Evolutionary conservation across 352 stramenopile genomes (phyloP).

Genomic region (Phytophthora cactorum): DNA sequence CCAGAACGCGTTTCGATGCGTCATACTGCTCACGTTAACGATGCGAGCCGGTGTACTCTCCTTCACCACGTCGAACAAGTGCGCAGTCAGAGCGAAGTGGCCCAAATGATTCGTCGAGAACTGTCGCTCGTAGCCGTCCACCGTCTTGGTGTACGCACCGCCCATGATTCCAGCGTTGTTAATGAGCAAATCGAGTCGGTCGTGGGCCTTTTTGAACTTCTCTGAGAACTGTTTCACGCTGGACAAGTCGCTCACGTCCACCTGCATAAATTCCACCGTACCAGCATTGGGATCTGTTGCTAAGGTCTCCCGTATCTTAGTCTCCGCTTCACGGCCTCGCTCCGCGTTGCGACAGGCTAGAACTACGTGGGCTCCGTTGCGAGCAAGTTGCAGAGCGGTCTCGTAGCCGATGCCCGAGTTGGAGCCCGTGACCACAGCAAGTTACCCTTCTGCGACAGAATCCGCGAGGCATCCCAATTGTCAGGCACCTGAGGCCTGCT

Average conservation of each 20-base stretch:
- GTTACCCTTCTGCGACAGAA: conserved; percentile 31
- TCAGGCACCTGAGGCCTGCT: conserved; percentile 17
- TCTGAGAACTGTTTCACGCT: conserved; percentile 49
- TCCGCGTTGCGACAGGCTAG: conserved; percentile 42
- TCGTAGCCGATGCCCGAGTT: conserved; percentile 54
- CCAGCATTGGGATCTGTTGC: conserved; percentile 4
- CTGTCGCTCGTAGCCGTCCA: conserved; percentile 54
- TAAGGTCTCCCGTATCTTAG: conserved; percentile 14
- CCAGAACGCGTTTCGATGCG: conserved; percentile 25
- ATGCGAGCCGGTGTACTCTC: conserved; percentile 29
- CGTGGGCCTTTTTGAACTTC: conserved; percentile 28
- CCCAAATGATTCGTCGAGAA: conserved; percentile 73
- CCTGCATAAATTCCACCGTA: conserved; percentile 44
- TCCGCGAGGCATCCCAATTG: conserved; percentile 34
- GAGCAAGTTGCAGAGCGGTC: conserved; percentile 40
- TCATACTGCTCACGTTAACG: conserved; percentile 50
- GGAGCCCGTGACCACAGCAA: conserved; percentile 45
- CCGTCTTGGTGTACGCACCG: conserved; percentile 29
- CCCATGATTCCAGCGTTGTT: conserved; percentile 71
- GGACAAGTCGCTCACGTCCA: conserved; percentile 49
- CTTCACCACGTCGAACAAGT: conserved; percentile 47
- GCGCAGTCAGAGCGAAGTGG: conserved; percentile 57
- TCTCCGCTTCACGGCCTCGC: conserved; percentile 21
- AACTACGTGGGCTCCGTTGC: conserved; percentile 43
- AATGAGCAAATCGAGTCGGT: conserved; percentile 57